Base-by-base conservation (phyloP, 306 rosid genomes). In the Rosa lucieae region DNA sequence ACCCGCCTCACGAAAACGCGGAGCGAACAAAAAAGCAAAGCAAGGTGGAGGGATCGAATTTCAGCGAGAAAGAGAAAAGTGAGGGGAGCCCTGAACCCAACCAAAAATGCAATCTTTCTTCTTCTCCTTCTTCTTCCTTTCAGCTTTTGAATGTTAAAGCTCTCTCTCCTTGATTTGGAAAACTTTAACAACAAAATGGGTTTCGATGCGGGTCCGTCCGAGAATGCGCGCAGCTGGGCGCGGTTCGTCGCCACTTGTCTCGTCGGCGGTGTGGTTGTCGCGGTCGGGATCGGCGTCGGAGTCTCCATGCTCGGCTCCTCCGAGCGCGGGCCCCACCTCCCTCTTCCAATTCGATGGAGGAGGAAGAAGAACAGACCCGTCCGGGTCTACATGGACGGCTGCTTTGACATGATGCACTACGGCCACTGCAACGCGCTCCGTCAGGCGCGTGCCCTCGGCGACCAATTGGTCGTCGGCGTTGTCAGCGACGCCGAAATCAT, bases 371-470 rank as follows among this genome's bases (percentile, higher is more conserved):
- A 87, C 84, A 67, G 92, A 87, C 85, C 92, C 81, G 88, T 94
- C 44, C 73, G 84, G 13, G 84, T 86, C 5, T 88, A 88, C 77
- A 88, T 88, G 91, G 91, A 88, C 61, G 91, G 91, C 26, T 88
- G 91, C 83, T 88, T 88, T 55, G 91, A 88, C 76, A 88, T 88
- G 91, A 88, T 88, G 91, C 91, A 88, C 85, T 88, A 88, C 83
- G 91, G 91, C 77, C 91, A 88, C 81, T 88, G 91, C 86, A 88
- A 88, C 66, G 91, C 91, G 63, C 89, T 88, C 73, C 91, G 91
- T 23, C 91, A 88, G 89, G 91, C 91, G 35, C 87, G 91, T 63
- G 89, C 91, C 43, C 88, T 88, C 6, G 91, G 91, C 39, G 91
- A 88, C 67, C 86, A 88, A 69, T 75, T 88, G 78, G 88, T 88